Evolutionary conservation across 2,329 filamentous ascomycete genomes (phyloP).

Genomic region (Botryosphaeria dothidea): DNA sequence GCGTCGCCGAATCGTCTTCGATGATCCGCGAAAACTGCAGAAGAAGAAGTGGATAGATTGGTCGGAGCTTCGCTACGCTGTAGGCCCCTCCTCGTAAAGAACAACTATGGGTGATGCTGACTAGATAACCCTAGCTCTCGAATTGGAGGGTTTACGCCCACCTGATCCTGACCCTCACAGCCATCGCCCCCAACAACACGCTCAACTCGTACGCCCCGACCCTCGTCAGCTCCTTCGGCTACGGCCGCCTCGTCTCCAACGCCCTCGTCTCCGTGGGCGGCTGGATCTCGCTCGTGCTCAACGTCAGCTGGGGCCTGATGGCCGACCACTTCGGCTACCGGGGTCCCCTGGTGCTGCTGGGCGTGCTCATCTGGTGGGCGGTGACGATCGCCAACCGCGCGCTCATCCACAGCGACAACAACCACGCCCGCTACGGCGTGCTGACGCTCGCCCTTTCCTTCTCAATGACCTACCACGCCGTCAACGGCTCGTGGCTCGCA

Average conservation of each 20-base stretch:
- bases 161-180: constrained; percentile 34
- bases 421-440: constrained; percentile 18
- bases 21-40: constrained; percentile 18
- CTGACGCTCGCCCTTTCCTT: constrained; percentile 19
- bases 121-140: constrained; percentile 21
- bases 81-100: not conserved
- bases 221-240: constrained; percentile 30
- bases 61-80: constrained; percentile 8
- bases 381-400: constrained; percentile 19
- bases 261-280: constrained; percentile 36
- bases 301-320: constrained; percentile 20
- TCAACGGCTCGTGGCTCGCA: constrained; percentile 26
- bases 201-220: constrained; percentile 36
- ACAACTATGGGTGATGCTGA: not conserved
- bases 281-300: constrained; percentile 29
- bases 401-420: not conserved
- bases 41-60: constrained; percentile 17
- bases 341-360: constrained; percentile 17
- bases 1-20: constrained; percentile 24
- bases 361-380: constrained; percentile 19
- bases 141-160: constrained; percentile 36
- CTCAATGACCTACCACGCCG: constrained; percentile 19
- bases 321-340: constrained; percentile 13
- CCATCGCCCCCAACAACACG: constrained; percentile 32
- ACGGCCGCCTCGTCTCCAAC: constrained; percentile 31